These are phyloP conservation scores for Parastagonospora avenae DNA, from an alignment of 2,329 filamentous ascomycete genomes.

Conservation along the genomic window DNA sequence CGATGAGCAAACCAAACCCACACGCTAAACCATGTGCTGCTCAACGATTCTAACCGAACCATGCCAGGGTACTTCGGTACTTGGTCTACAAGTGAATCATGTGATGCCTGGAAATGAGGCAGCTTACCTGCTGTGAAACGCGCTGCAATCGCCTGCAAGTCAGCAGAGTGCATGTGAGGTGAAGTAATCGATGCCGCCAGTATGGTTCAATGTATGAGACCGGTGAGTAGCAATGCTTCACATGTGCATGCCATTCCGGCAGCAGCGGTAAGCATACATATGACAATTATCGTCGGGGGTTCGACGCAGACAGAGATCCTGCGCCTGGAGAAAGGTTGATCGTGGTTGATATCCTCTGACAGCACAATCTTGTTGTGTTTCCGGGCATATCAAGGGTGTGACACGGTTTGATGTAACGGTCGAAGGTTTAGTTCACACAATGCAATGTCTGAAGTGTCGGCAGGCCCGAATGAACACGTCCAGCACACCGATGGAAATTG, in stretches of 20 bases:
- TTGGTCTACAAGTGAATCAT: slow-evolving; percentile 29
- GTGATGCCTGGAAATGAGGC: slow-evolving; percentile 23
- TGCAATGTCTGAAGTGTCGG: not conserved
- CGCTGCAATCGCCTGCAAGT: slow-evolving; percentile 13
- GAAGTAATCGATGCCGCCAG: not conserved
- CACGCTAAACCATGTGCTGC: slow-evolving; percentile 28
- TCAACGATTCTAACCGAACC: slow-evolving; percentile 28
- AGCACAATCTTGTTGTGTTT: too few relatives aligned
- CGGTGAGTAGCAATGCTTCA: not conserved
- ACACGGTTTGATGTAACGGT: too few relatives aligned
- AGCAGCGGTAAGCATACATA: too few relatives aligned
- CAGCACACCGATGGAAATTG: not conserved
- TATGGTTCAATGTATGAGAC: not conserved
- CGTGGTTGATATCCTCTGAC: too few relatives aligned
- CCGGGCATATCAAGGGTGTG: too few relatives aligned
- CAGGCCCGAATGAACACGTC: not conserved
- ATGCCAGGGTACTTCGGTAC: slow-evolving; percentile 24
- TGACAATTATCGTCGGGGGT: too few relatives aligned
- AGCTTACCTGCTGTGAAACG: slow-evolving; percentile 13
- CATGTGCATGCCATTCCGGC: not conserved
- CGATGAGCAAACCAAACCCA: slow-evolving; percentile 29
- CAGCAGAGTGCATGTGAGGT: slow-evolving; percentile 1
- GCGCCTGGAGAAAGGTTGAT: too few relatives aligned
- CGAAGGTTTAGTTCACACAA: not conserved
- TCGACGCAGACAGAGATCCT: too few relatives aligned